A percentile compares a stretch with the other conserved stretches of the same genome.
These are phyloP conservation scores for Isatis lusitanica DNA, from an alignment of 441 rosid genomes.

Conservation along the genomic window DNA sequence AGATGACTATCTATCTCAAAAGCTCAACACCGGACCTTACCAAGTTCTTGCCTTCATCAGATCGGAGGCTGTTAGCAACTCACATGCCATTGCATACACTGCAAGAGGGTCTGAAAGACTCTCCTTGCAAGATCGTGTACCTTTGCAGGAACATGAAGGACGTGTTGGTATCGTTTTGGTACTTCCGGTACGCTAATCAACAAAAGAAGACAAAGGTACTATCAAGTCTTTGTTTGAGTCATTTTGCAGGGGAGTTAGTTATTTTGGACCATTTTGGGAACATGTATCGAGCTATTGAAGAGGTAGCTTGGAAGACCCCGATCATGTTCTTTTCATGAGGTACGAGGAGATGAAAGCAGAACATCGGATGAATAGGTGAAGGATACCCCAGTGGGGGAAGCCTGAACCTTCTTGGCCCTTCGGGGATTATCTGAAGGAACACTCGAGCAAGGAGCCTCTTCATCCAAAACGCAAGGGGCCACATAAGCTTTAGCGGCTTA, in stretches of 20 bases:
- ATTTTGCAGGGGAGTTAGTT: constrained; percentile 21
- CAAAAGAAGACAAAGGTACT: background rate
- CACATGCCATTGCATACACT: constrained; percentile 50
- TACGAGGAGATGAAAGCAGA: constrained; percentile 36
- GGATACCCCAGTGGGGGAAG: too few species aligned
- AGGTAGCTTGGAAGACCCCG: constrained; percentile 23
- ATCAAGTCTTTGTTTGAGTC: constrained; percentile 23
- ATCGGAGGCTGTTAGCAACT: constrained; percentile 49
- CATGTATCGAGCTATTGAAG: constrained; percentile 38
- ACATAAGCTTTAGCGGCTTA: too few species aligned
- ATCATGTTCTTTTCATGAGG: constrained; percentile 22
- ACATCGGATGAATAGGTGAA: too few species aligned
- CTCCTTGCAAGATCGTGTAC: constrained; percentile 54
- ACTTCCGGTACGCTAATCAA: constrained; percentile 16
- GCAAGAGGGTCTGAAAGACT: constrained; percentile 33
- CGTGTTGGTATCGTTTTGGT: constrained; percentile 59
- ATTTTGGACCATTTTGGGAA: constrained; percentile 36
- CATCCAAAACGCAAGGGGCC: too few species aligned
- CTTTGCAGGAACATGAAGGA: constrained; percentile 64
- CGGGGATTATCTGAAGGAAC: too few species aligned
- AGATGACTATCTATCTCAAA: background rate
- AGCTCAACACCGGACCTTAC: constrained; percentile 36
- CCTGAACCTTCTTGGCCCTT: too few species aligned
- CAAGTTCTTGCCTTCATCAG: constrained; percentile 8
- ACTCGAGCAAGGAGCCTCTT: too few species aligned